Evolutionary conservation across 163 green algal genomes (phyloP).

Genomic region (Chlamydomonas reinhardtii): DNA sequence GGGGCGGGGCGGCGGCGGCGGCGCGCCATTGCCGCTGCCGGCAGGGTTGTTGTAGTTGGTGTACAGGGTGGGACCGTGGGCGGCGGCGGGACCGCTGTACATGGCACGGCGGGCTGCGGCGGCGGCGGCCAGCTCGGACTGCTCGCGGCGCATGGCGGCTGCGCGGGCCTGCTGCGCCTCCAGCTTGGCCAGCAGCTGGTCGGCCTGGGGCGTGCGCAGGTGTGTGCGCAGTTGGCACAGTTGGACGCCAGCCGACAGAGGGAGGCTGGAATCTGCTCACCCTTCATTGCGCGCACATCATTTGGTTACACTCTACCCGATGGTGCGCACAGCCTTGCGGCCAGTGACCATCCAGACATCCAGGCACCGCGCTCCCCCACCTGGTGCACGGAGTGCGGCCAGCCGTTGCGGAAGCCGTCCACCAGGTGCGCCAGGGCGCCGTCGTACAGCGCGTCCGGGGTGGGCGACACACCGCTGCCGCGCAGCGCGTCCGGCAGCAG

Average conservation of each 20-base stretch:
- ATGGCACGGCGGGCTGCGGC: not conserved
- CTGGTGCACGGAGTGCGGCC: slow-evolving; percentile 6
- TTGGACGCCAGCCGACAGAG: too few species aligned
- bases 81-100: not conserved
- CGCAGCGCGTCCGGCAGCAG: slow-evolving; percentile 29
- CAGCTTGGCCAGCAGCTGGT: slow-evolving; percentile 3
- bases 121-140: not conserved
- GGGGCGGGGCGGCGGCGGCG: too few species aligned
- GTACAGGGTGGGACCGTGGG: not conserved
- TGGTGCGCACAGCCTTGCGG: too few species aligned
- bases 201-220: not conserved
- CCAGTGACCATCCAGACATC: too few species aligned
- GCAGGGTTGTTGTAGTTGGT: not conserved
- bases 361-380: too few species aligned
- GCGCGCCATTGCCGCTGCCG: too few species aligned
- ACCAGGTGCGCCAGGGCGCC: slow-evolving; percentile 26
- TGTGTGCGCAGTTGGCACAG: too few species aligned
- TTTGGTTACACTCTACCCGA: too few species aligned
- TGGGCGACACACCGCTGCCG: not conserved
- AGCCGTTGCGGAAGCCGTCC: slow-evolving; percentile 26
- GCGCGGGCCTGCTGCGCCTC: not conserved
- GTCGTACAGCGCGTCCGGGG: slow-evolving; percentile 36
- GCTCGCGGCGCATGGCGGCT: not conserved
- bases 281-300: too few species aligned
- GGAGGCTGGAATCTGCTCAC: too few species aligned